Base-by-base conservation (phyloP, 2,329 filamentous ascomycete genomes). In the Gyromitra esculenta region DNA sequence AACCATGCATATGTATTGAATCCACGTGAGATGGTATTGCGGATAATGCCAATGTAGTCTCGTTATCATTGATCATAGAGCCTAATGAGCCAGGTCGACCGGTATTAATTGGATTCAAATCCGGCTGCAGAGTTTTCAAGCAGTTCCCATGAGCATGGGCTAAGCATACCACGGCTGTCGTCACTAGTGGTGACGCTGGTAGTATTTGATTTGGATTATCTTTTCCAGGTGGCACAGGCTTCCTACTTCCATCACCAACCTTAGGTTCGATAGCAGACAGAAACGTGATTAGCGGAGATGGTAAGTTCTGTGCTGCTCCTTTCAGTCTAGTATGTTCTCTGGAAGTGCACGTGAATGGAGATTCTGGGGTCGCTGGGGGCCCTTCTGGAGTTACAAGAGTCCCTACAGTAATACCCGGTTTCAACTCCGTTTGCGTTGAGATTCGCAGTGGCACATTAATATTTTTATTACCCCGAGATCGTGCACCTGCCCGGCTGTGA, bases 321-420 rank as follows among this genome's bases (percentile, higher is more conserved):
- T 45, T 71, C 15, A 71, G 43, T 54, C 59, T 65, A 48, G 65
- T 60, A 39, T 60, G 50, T 21, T 75, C 59, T 18, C 59, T 70
- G 41, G 66, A 71, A 43, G 50, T 59, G 2, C 50, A 64, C n/a
- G 72, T 52, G 25, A 71, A 71, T 15, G 72, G 65, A 45, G 72
- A 71, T 21, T 70, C 57, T 5, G 72, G 72, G 4, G 72, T 75
- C 3, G 59, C 62, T 7, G 72, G 72, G 11, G 72, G 72, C n/a
- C 72, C 66, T 64, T 71, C 72, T 7, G 72, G 66, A 9, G 72
- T 70, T n/a, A 75, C 72, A 50, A 31, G 59, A 37, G 59, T 18
- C 5, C 18, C 72, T 5, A 39, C 39, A 11, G 57, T 50, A 39
- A 59, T 48, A 11, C 50, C 21, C 1, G 57, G 25, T 45, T 68